Percentiles rank a stretch among this genome's conserved stretches.
Conservation (phyloP, 2,329 filamentous ascomycete species). For the Aspergillus versicolor region DNA sequence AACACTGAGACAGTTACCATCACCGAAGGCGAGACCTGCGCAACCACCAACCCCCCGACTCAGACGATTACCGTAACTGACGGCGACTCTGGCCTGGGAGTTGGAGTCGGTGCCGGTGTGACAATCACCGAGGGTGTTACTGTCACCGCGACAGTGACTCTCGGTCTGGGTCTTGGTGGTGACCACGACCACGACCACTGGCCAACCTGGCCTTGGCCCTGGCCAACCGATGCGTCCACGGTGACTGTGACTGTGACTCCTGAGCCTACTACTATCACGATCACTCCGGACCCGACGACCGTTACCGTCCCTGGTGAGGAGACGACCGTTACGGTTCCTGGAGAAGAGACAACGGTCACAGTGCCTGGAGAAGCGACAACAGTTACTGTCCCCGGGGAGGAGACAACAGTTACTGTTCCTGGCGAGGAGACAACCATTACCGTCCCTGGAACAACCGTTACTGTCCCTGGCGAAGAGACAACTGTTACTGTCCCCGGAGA, state of each 20-base stretch:
- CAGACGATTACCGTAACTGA: background rate
- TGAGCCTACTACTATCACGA: too few species aligned
- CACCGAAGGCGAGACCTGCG: background rate
- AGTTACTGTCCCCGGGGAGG: accelerated
- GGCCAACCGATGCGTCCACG: background rate
- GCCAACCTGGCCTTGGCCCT: too few species aligned
- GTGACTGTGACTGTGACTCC: conserved; percentile 15
- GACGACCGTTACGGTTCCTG: background rate
- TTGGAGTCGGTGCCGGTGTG: background rate
- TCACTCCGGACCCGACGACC: too few species aligned
- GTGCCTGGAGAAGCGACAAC: too few species aligned
- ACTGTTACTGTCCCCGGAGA: too few species aligned
- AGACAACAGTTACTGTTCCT: background rate
- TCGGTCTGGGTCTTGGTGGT: background rate
- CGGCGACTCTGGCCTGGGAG: background rate
- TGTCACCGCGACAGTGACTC: background rate
- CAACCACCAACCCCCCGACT: background rate
- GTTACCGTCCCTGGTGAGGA: background rate
- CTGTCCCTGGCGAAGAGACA: too few species aligned
- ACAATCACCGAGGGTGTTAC: background rate
- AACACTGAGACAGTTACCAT: background rate
- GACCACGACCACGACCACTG: background rate
- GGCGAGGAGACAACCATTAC: background rate
- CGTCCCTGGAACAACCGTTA: background rate
- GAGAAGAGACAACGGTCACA: too few species aligned